phyloP scores from a whole-genome alignment of 2,329 filamentous ascomycete genomes.

The Cadophora sp. region DNA sequence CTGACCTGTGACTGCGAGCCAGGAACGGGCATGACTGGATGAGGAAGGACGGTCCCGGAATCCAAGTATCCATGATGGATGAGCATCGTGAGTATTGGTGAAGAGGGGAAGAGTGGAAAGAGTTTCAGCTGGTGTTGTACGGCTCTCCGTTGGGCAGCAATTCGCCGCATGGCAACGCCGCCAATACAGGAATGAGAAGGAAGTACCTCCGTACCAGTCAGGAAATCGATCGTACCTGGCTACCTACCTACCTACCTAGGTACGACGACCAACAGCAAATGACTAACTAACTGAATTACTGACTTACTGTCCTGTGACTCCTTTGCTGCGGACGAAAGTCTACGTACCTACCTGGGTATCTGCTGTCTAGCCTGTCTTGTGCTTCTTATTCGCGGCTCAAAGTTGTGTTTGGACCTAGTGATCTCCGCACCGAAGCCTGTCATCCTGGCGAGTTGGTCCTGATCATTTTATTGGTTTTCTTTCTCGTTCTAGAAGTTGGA shows the following conservation, averaged over 20 bases:
- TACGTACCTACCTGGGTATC: neutral
- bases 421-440: neutral
- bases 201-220: conserved; percentile 4
- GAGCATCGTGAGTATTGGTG: neutral
- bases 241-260: too few species aligned
- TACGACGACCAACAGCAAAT: too few species aligned
- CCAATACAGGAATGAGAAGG: neutral
- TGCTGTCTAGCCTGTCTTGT: too few species aligned
- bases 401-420: neutral
- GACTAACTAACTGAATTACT: too few species aligned
- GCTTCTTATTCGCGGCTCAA: conserved; percentile 1
- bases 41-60: neutral
- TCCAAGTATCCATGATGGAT: too few species aligned
- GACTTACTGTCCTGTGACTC: conserved; percentile 1
- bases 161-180: conserved; percentile 2
- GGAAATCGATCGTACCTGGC: too few species aligned
- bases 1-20: neutral
- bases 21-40: conserved; percentile 4
- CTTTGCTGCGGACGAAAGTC: conserved; percentile 2
- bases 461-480: neutral
- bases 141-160: conserved; percentile 13
- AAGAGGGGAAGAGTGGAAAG: neutral
- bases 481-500: neutral
- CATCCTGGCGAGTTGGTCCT: neutral
- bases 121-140: conserved; percentile 10